A percentile compares a stretch with the other conserved stretches of the same genome.
These are phyloP conservation scores for Cystobasidium tubakii DNA, from an alignment of 768 basidiomycete species.

Conservation along the genomic window DNA sequence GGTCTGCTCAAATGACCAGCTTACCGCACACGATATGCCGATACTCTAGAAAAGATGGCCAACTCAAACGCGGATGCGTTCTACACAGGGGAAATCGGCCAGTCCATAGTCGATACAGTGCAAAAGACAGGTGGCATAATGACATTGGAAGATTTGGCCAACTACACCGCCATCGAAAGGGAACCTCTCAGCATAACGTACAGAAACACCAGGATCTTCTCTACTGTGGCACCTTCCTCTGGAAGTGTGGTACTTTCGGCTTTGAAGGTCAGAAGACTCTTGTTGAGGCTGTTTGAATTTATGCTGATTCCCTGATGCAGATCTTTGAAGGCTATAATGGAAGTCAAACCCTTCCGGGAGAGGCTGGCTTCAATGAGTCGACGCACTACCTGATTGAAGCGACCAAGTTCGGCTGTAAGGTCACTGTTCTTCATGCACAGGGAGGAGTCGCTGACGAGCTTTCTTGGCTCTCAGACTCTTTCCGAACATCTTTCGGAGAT, in stretches of 20 bases:
- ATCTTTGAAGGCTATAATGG: slow-evolving; percentile 46
- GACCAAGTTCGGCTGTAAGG: slow-evolving; percentile 50
- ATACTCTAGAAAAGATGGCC: slow-evolving; percentile 43
- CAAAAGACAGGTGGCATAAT: slow-evolving; percentile 44
- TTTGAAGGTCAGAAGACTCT: slow-evolving; percentile 49
- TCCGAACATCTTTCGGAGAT: slow-evolving; percentile 49
- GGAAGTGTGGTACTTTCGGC: slow-evolving; percentile 50
- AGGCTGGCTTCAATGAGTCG: slow-evolving; percentile 49
- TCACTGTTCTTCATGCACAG: slow-evolving; percentile 34
- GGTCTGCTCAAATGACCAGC: neutral
- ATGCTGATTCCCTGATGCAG: neutral
- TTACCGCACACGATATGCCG: slow-evolving; percentile 39
- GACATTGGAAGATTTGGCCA: slow-evolving; percentile 42
- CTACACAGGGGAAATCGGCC: slow-evolving; percentile 41
- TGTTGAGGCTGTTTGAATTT: neutral
- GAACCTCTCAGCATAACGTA: slow-evolving; percentile 44
- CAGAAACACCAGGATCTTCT: slow-evolving; percentile 45
- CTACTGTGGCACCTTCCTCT: slow-evolving; percentile 51
- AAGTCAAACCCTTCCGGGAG: slow-evolving; percentile 36
- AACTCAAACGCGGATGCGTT: slow-evolving; percentile 38
- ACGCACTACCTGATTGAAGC: slow-evolving; percentile 51
- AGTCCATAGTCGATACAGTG: slow-evolving; percentile 41
- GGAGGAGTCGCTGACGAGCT: slow-evolving; percentile 22
- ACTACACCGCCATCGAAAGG: slow-evolving; percentile 42
- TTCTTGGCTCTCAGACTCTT: neutral